These are phyloP conservation scores for Scheffersomyces titani DNA, from an alignment of 1,139 yeast genomes.

Conservation along the genomic window DNA sequence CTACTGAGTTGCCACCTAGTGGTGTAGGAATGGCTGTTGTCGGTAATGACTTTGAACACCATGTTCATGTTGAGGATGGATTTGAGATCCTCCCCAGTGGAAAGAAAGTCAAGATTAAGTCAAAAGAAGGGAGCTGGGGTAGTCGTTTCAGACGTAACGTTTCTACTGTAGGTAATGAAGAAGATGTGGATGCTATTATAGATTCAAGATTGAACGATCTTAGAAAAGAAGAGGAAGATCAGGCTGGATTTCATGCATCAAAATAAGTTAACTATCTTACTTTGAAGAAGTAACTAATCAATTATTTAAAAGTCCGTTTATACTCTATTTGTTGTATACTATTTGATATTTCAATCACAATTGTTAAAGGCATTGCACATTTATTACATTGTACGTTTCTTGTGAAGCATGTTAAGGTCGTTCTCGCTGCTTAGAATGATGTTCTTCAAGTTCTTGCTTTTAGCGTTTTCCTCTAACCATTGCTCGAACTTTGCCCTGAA, in stretches of 20 bases:
- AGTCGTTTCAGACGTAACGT: conserved; percentile 8
- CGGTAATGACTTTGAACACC: conserved; percentile 22
- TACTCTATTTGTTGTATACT: neutral
- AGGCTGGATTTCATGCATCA: neutral
- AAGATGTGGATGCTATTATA: conserved; percentile 62
- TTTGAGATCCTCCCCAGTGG: conserved; percentile 74
- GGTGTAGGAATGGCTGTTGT: conserved; percentile 42
- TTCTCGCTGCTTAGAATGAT: conserved; percentile 21
- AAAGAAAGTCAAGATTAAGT: conserved; percentile 48
- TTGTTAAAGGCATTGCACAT: neutral
- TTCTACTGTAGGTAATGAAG: conserved; percentile 31
- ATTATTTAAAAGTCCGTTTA: neutral
- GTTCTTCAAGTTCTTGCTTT: conserved; percentile 16
- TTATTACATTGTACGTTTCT: conserved; percentile 6
- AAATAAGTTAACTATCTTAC: neutral
- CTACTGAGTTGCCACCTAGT: conserved; percentile 53
- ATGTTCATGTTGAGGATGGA: conserved; percentile 27
- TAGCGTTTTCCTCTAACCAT: conserved; percentile 36
- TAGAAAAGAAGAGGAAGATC: conserved; percentile 11
- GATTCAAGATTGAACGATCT: conserved; percentile 48
- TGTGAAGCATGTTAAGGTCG: conserved; percentile 19
- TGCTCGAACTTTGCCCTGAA: conserved; percentile 46
- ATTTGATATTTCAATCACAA: neutral
- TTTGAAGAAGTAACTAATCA: neutral
- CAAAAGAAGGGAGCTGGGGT: conserved; percentile 22